A percentile compares a stretch with the other conserved stretches of the same genome.
phyloP scores from a whole-genome alignment of 139 green algal genomes.

The Coelastrella sp. region DNA sequence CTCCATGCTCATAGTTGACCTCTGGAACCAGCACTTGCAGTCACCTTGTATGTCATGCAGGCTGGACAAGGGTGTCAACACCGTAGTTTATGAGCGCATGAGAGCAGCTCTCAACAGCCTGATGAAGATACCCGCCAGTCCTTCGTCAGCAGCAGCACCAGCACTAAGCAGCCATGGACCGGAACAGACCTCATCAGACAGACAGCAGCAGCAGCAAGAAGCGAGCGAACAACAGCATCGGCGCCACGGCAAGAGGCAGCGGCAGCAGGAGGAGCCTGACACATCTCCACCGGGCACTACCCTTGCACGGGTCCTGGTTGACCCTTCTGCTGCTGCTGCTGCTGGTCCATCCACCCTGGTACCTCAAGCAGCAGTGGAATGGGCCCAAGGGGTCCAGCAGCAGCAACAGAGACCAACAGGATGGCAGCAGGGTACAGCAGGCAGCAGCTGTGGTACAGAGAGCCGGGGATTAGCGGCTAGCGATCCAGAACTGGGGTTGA shows the following conservation, averaged over 20 bases:
- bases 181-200: not conserved
- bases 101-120: conserved; percentile 50
- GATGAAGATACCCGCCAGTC: conserved; percentile 20
- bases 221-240: not conserved
- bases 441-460: not conserved
- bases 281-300: conserved; percentile 9
- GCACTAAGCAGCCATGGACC: not conserved
- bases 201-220: not conserved
- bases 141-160: not conserved
- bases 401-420: not conserved
- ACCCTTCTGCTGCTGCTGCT: conserved; percentile 5
- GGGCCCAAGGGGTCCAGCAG: not conserved
- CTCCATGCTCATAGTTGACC: no score
- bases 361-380: conserved; percentile 1
- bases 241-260: not conserved
- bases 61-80: conserved; percentile 58
- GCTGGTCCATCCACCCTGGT: not conserved
- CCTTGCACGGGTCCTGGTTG: not conserved
- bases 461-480: not conserved
- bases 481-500: not conserved
- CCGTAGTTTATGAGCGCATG: conserved; percentile 51
- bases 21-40: no score
- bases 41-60: not conserved
- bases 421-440: not conserved
- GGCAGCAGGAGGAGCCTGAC: conserved; percentile 20